Percentiles rank a stretch among this genome's conserved stretches.
These are phyloP conservation scores for Filobasidium wieringae DNA, from an alignment of 768 basidiomycete species.

Conservation along the genomic window DNA sequence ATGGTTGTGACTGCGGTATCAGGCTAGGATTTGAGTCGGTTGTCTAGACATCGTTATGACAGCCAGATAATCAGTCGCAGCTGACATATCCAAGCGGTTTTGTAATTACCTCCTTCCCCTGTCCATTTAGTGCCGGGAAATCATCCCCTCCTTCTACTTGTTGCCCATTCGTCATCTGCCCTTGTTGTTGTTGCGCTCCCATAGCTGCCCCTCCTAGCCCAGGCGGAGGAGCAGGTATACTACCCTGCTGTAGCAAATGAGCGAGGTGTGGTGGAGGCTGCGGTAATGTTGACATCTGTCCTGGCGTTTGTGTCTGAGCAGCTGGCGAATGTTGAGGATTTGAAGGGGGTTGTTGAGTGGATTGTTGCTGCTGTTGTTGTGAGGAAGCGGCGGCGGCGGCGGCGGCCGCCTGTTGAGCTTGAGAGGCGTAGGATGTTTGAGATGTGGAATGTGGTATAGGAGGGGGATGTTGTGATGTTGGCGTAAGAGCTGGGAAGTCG, in stretches of 20 bases:
- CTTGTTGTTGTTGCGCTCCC: background rate
- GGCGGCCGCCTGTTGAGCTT: conserved; percentile 14
- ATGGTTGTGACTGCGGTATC: background rate
- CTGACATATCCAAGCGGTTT: too few relatives aligned
- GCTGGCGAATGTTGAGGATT: conserved; percentile 16
- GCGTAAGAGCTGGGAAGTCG: conserved; percentile 33
- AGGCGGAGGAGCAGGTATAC: background rate
- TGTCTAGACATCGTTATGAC: too few relatives aligned
- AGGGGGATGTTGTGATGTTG: conserved; percentile 12
- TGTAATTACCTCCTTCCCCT: background rate
- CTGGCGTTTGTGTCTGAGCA: conserved; percentile 23
- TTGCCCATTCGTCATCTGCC: background rate
- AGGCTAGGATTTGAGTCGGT: background rate
- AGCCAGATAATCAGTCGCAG: too few relatives aligned
- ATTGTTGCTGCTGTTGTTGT: background rate
- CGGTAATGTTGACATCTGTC: conserved; percentile 9
- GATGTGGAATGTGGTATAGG: conserved; percentile 16
- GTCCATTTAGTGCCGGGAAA: conserved; percentile 5
- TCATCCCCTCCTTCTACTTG: conserved; percentile 7
- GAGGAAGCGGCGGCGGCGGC: conserved; percentile 1
- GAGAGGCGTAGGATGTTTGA: conserved; percentile 25
- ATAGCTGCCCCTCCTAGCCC: background rate
- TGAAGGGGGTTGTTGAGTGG: conserved; percentile 10
- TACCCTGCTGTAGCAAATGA: conserved; percentile 18
- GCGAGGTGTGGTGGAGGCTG: conserved; percentile 12